These are phyloP conservation scores for Heterobasidion occidentale DNA, from an alignment of 1,284 basidiomycete genomes.

Conservation along the genomic window DNA sequence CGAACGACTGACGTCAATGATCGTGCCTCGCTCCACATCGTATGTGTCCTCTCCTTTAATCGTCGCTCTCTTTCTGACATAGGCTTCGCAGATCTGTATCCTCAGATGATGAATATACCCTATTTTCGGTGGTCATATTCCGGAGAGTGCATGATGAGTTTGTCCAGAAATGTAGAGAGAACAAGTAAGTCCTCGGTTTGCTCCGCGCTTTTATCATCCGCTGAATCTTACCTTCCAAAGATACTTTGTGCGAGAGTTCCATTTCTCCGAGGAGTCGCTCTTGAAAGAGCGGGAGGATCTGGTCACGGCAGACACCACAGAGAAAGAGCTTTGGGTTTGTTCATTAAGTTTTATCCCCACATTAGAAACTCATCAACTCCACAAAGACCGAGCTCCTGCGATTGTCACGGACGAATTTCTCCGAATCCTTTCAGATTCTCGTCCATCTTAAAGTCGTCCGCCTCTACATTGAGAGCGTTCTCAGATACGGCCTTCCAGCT, in stretches of 20 bases:
- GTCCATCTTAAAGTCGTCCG: constrained; percentile 92
- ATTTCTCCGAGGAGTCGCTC: constrained; percentile 84
- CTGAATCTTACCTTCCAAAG: constrained; percentile 26
- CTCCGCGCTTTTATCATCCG: not conserved
- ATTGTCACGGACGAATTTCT: constrained; percentile 92
- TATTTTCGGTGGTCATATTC: constrained; percentile 90
- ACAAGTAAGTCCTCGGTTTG: constrained; percentile 55
- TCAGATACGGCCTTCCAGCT: constrained; percentile 93
- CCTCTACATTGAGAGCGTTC: constrained; percentile 91
- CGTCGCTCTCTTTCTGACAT: not conserved
- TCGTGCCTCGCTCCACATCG: constrained; percentile 93
- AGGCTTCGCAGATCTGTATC: constrained; percentile 46
- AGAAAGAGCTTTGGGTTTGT: constrained; percentile 95
- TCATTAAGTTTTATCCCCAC: not conserved
- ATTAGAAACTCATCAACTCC: not conserved
- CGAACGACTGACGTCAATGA: constrained; percentile 83
- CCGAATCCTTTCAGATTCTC: constrained; percentile 91
- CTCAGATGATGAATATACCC: constrained; percentile 83
- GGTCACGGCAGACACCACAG: constrained; percentile 73
- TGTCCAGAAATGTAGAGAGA: constrained; percentile 89
- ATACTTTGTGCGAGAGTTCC: constrained; percentile 91
- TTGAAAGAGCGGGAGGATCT: constrained; percentile 81
- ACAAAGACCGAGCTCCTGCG: constrained; percentile 88
- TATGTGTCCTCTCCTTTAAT: constrained; percentile 28
- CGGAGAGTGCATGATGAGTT: constrained; percentile 90